Base-by-base conservation (phyloP, 768 basidiomycete species). In the Trametes gibbosa region DNA sequence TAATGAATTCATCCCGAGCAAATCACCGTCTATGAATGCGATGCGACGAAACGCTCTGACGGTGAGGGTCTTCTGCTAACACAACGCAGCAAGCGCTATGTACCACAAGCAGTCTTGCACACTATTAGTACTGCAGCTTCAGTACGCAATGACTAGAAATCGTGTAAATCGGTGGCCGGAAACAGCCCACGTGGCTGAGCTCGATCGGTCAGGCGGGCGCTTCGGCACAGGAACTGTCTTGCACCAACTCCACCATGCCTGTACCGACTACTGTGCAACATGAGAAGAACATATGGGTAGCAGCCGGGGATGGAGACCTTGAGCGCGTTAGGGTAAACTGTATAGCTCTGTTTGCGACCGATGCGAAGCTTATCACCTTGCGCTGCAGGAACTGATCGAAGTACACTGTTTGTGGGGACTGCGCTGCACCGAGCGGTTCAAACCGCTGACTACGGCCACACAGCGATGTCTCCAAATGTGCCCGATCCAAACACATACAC, bases 231-330 rank as follows among this genome's bases (percentile, higher is more conserved):
- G 21, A 59, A 46, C 50, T 43, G 21, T 14, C 40, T 51, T 41
- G n/a, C 34, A 16, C 29, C n/a, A 45, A 17, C 42, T 29, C 63
- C 50, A 65, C 54, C 52, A 72, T 71, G 76, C 73, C 75, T 19
- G 69, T 70, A 29, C 68, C 73, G 16, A 71, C 70, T 12, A 66
- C 63, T 27, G 62, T 68, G 8, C 69, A 66, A 21, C 53, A 49
- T 17, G 63, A 70, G 59, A 83, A 82, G 70, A 95, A 95, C 74
- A 87, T 97, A 45, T 97, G 95, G 95, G 83, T 97, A 35, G 95
- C 95, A 45, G 91, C 95, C 0, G 89, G 85, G 46, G 95, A 97
- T 68, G 95, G 95, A 42, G 90, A 97, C 75, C 72, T 95, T 34
- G 73, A 74, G n/a, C 79, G 89, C 49, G 85, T 97, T 39, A 79